Evolutionary conservation across 2,329 filamentous ascomycete species (phyloP), one percentile per base, ranked within the genome.

Genomic region (Reticulascus tulasneorum): DNA sequence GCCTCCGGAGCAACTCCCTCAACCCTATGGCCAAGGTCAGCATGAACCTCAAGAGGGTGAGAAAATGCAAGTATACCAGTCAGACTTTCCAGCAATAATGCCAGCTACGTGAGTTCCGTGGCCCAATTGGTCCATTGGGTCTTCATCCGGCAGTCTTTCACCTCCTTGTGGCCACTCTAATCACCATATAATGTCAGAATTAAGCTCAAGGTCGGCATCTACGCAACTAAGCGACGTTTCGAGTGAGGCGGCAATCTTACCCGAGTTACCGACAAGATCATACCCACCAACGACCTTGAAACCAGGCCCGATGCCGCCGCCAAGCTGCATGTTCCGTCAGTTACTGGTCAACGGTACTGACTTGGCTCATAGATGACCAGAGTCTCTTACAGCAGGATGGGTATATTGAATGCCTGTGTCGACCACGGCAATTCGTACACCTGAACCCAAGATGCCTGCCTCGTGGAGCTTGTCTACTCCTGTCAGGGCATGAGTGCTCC

Each of bases 401-500:
- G 53, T 59, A 30, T 66, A 66, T 35, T 63, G 59, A 17, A 66
- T 52, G 1, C 63, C 63, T 2, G 60, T 63, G 33, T 66, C 63
- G 23, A 66, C 55, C 20, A 66, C 51, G 6, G 61, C 63, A 23
- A 66, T 48, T 17, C 53, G 63, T 6, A 52, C 58, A 3, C 60
- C 62, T 30, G 58, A 58, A 6, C 63, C 63, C 8, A 55, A 49
- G 18, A 63, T 55, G 4, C 63, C 62, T 11, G 47, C 45, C n/a
- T 51, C 49, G 24, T 66, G 63, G 6, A 66, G 52, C 38, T 51
- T 56, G 23, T 63, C 54, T 5, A 66, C 62, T 3, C 62, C 61
- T 4, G 62, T 66, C 49, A 56, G 58, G 13, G 53, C 52, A 23
- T 64, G 62, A n/a, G 56, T 45, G 2, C 57, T 58, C 32, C 42